Base-by-base conservation (phyloP, 78 protist species). In the Speleostelium caveatum region DNA sequence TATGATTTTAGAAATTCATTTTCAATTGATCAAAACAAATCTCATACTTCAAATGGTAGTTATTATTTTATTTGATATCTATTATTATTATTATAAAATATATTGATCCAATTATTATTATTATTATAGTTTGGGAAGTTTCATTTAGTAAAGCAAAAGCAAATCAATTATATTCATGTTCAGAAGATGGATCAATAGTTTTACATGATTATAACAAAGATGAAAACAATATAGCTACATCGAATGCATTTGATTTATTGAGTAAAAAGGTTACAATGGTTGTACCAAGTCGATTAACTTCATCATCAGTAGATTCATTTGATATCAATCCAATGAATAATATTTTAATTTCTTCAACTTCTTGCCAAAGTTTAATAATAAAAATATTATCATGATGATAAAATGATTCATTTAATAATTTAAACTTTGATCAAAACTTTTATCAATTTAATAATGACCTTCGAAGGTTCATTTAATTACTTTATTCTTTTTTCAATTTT, bases 161-260 rank as follows among this genome's bases (percentile, higher is more conserved):
- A 32, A 80, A 69, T 69, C 90, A 80, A 59, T 56, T 80, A 59
- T 80, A 56, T 69, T 80, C 90, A 59, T 80, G 90, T 32, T 80
- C 90, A 68, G 71, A 80, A 14, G 90, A 80, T 80, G 90, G 78
- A 28, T 69, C 69, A 0, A 73, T 80, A 28, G 56, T 42, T 32
- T 51, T 55, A 56, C 69, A 80, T 69, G 75, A 72, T 38, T 80
- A 80, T 32, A 69, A 59, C 8, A 51, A 73, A 19, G 78, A 80
- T 42, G 69, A 42, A 21, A 53, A 24, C 14, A 80, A 69, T 59
- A 68, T 32, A 33, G 8, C 78, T 4, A 22, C 41, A 21, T 38
- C 22, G 7, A 16, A 63, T 35, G 58, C 75, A 41, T 80, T 80
- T 28, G 90, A 80, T 80, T 26, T 69, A 5, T 80, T 56, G 26